A percentile compares a stretch with the other conserved stretches of the same genome.
Evolutionary conservation across 345 rosid species (phyloP).

Genomic region (Aegle marmelos): DNA sequence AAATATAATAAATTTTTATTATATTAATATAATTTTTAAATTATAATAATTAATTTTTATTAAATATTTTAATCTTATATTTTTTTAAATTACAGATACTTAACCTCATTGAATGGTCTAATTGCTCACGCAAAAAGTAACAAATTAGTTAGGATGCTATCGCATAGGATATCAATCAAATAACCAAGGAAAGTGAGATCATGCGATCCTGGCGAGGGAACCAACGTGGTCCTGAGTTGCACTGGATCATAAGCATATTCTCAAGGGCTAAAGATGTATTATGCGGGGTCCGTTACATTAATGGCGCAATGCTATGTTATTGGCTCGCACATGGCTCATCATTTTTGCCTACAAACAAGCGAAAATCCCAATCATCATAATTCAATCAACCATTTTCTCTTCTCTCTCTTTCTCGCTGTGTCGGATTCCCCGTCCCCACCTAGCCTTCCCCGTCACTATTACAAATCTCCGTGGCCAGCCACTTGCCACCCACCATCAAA

Average conservation of each 20-base stretch:
- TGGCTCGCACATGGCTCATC: conserved; percentile 24
- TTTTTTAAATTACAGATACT: too few relatives aligned
- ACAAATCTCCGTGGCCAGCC: conserved; percentile 6
- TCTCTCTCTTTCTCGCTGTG: neutral
- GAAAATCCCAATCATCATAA: neutral
- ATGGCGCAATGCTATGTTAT: conserved; percentile 4
- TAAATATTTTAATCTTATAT: too few relatives aligned
- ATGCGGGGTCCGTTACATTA: neutral
- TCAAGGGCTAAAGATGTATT: neutral
- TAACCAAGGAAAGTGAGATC: neutral
- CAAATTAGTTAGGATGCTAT: neutral
- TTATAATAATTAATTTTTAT: too few relatives aligned
- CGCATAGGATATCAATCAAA: neutral
- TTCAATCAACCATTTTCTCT: conserved; percentile 1
- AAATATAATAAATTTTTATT: too few relatives aligned
- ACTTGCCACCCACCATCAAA: neutral
- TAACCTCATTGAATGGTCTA: too few relatives aligned
- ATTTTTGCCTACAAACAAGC: conserved; percentile 23
- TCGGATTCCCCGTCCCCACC: conserved; percentile 16
- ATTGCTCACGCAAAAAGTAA: too few relatives aligned
- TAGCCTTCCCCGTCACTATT: neutral
- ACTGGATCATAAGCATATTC: neutral
- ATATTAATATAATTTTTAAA: too few relatives aligned
- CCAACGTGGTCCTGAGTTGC: neutral
- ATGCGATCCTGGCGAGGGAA: neutral